These are phyloP conservation scores for Gracilariopsis chorda DNA, from an alignment of 23 red algal species.

Conservation along the genomic window DNA sequence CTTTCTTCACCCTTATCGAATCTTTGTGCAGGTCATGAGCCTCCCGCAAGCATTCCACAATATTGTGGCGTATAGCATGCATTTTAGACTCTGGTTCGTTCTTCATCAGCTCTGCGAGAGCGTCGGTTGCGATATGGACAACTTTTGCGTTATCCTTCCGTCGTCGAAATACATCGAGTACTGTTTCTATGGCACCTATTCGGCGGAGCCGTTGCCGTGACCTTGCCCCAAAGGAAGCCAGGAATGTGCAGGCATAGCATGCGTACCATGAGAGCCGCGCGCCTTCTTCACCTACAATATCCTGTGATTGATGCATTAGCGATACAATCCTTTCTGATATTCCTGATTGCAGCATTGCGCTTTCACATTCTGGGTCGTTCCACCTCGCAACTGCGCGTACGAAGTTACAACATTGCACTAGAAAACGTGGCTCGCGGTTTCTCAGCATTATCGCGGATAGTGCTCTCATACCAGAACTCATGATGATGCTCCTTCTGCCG, in stretches of 20 bases:
- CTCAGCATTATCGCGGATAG: slow-evolving; percentile 43
- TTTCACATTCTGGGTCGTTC: slow-evolving; percentile 49
- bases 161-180: not conserved
- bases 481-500: slow-evolving; percentile 40
- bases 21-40: slow-evolving; percentile 14
- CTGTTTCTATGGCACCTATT: slow-evolving; percentile 35
- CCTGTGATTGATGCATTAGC: slow-evolving; percentile 49
- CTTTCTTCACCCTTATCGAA: not conserved
- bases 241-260: slow-evolving; percentile 47
- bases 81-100: slow-evolving; percentile 30
- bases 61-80: not conserved
- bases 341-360: slow-evolving; percentile 35
- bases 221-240: slow-evolving; percentile 43
- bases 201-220: slow-evolving; percentile 31
- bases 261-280: slow-evolving; percentile 40
- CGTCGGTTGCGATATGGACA: slow-evolving; percentile 39
- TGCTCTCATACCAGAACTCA: slow-evolving; percentile 58
- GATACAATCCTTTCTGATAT: slow-evolving; percentile 28
- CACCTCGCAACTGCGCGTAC: slow-evolving; percentile 44
- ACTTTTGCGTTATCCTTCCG: slow-evolving; percentile 45
- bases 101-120: slow-evolving; percentile 54
- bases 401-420: slow-evolving; percentile 54
- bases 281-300: slow-evolving; percentile 37
- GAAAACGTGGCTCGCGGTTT: slow-evolving; percentile 48
- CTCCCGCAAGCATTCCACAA: not conserved